Evolutionary conservation across 768 basidiomycete species (phyloP), one percentile per base, ranked within the genome.

Genomic region (Termitomyces sp.): DNA sequence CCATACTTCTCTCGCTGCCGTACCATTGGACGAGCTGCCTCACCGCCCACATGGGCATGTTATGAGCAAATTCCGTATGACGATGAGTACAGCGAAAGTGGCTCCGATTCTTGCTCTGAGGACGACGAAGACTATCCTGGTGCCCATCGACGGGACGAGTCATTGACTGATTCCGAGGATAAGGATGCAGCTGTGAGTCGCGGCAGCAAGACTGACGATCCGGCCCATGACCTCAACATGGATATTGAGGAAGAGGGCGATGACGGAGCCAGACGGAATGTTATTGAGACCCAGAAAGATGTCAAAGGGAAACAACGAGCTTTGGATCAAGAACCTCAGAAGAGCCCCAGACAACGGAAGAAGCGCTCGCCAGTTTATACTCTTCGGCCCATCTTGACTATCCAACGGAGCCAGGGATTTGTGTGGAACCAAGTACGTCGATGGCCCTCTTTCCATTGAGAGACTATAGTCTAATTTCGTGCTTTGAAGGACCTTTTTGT

Each of bases 11-110:
- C 82, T 73, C 87, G 87, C 54, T 84, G 86, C 52, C 87, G 89
- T 63, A 81, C 82, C 42, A 83, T 91, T 63, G 90, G 90, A 24
- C 82, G 90, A 53, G 90, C 90, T 39, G 84, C 90, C 18, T 90
- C 88, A 3, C 90, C 90, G 2, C 89, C 90, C 26, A 91, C 88
- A 0, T 92, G 90, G 90, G 89, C 89, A 12, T 92, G 89, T 79
- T 92, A 92, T 71, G 90, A 92, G 79, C 89, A 92, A 80, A 92
- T 92, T 70, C 86, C 85, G 60, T 83, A 77, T 72, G 83, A 81
- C 68, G 80, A 80, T 64, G 82, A 81, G 62, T 83, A 82, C 66
- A 84, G 81, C 52, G 81, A 84, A 60, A 81, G 77, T 57, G 77
- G 71, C 61, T 83, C 82, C 2, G 82, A 83, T 39, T 86, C 85